A percentile compares a stretch with the other conserved stretches of the same genome.
Conservation (phyloP, 139 green algal species). For the Pleodorina starrii region DNA sequence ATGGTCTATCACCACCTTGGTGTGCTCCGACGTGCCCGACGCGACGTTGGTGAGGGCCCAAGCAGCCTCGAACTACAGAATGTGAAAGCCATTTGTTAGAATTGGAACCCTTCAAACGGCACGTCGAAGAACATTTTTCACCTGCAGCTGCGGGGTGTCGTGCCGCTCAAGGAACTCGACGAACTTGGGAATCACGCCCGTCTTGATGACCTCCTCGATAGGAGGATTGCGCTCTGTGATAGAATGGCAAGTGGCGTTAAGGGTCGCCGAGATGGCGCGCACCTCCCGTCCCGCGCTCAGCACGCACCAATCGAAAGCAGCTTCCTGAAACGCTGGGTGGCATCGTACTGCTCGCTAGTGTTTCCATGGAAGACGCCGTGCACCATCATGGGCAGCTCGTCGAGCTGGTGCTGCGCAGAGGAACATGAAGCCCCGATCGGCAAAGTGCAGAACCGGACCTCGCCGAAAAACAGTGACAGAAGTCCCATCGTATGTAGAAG, state of each 20-base stretch:
- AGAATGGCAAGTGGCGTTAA: too few species aligned
- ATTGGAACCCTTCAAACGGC: too few species aligned
- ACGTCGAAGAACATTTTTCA: conserved; percentile 7
- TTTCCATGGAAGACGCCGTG: conserved; percentile 88
- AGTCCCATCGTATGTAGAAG: too few species aligned
- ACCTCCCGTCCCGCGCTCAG: too few species aligned
- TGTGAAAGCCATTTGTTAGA: neutral
- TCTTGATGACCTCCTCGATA: conserved; percentile 99
- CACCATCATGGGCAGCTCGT: conserved; percentile 96
- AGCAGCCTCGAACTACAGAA: conserved; percentile 93
- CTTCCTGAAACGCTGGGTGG: conserved; percentile 98
- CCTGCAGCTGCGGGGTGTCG: conserved; percentile 86
- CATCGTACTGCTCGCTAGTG: conserved; percentile 92
- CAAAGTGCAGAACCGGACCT: too few species aligned
- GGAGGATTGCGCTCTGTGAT: conserved; percentile 96
- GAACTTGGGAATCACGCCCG: conserved; percentile 96
- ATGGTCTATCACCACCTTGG: conserved; percentile 96
- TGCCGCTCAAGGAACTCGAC: conserved; percentile 96
- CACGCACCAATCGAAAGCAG: conserved; percentile 95
- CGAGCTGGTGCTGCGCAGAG: conserved; percentile 80
- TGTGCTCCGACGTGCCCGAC: conserved; percentile 97
- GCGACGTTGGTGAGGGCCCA: conserved; percentile 99
- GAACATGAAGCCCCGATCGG: neutral
- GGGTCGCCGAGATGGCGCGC: too few species aligned
- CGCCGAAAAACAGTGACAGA: too few species aligned